Conservation (phyloP, 768 basidiomycete species). For the Exidia glandulosa region DNA sequence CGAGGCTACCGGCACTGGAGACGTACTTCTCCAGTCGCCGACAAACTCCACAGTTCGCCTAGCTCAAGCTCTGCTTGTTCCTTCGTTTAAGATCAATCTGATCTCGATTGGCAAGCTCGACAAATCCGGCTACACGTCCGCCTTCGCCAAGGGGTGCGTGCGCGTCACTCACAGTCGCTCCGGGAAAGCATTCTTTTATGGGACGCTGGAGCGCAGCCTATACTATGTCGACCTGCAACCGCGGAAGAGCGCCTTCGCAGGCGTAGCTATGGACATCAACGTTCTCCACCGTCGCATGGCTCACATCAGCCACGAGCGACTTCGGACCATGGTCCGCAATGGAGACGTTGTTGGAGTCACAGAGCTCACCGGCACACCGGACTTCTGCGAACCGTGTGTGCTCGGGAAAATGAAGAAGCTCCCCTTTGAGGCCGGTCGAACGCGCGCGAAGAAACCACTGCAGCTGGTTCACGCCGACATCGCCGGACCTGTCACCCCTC, state of each 20-base stretch:
- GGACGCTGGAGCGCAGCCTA: too few relatives aligned
- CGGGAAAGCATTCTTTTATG: too few relatives aligned
- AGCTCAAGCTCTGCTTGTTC: too few relatives aligned
- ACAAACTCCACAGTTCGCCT: too few relatives aligned
- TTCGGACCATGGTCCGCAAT: slow-evolving; percentile 6
- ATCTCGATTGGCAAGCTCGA: too few relatives aligned
- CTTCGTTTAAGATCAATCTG: too few relatives aligned
- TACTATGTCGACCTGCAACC: too few relatives aligned
- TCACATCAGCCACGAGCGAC: slow-evolving; percentile 3
- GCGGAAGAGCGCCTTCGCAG: background rate
- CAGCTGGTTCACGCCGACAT: slow-evolving; percentile 9
- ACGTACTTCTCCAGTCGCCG: too few relatives aligned
- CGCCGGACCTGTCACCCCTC: slow-evolving; percentile 10
- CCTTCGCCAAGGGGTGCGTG: too few relatives aligned
- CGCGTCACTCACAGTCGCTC: too few relatives aligned
- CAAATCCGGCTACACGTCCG: too few relatives aligned
- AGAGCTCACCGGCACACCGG: slow-evolving; percentile 7
- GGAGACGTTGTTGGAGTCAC: slow-evolving; percentile 4
- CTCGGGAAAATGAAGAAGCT: slow-evolving; percentile 11
- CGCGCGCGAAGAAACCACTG: background rate
- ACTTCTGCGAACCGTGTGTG: slow-evolving; percentile 12
- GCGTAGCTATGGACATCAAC: slow-evolving; percentile 8
- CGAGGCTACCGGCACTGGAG: too few relatives aligned
- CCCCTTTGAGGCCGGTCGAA: slow-evolving; percentile 2
- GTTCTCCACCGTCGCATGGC: slow-evolving; percentile 9